A percentile compares a stretch with the other conserved stretches of the same genome.
phyloP scores from a whole-genome alignment of 106 monocot genomes.

The Platanthera guangdongensis region DNA sequence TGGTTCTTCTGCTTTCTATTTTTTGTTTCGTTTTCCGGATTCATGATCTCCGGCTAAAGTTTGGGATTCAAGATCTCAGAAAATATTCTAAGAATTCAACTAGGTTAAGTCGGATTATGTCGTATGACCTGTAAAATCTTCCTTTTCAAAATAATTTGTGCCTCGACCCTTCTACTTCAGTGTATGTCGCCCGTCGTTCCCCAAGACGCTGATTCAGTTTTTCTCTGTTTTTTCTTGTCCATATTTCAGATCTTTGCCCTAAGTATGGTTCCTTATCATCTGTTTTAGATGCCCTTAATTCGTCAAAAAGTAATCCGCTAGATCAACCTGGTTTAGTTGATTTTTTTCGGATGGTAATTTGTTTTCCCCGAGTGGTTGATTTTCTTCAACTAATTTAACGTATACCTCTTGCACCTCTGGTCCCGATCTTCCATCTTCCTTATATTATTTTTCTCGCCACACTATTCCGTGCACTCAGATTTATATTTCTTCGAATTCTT shows the following conservation, averaged over 20 bases:
- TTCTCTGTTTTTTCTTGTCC: background rate
- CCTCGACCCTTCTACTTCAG: no score
- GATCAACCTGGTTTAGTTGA: no score
- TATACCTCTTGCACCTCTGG: background rate
- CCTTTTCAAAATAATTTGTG: no score
- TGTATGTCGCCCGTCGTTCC: no score
- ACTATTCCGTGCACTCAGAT: background rate
- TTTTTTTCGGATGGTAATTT: no score
- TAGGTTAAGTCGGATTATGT: background rate
- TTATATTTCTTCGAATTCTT: background rate
- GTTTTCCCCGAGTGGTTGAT: background rate
- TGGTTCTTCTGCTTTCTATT: background rate
- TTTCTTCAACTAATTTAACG: background rate
- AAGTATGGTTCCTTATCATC: no score
- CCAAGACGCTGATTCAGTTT: no score
- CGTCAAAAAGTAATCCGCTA: no score
- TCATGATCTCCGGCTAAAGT: background rate
- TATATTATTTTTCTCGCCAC: background rate
- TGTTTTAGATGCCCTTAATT: no score
- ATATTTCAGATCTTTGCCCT: no score
- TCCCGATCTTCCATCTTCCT: background rate
- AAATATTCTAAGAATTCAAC: background rate
- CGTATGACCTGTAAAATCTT: no score
- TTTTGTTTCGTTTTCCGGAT: background rate
- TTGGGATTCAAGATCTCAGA: background rate